These are phyloP conservation scores for Lichtheimia ornata DNA, from an alignment of 371 early-diverging fungal genomes.

Conservation along the genomic window DNA sequence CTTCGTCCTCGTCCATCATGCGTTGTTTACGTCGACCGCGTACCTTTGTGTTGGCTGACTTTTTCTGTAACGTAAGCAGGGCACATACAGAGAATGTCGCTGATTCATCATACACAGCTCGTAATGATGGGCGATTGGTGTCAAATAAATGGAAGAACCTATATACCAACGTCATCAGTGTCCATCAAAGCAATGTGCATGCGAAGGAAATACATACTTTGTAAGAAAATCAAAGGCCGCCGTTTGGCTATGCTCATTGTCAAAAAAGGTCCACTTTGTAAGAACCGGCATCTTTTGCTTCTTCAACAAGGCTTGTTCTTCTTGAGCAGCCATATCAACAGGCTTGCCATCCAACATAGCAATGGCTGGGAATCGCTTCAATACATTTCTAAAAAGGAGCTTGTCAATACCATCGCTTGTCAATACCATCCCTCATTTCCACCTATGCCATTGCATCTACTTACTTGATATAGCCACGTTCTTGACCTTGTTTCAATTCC, in stretches of 20 bases:
- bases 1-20: constrained; percentile 35
- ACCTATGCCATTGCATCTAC: neutral
- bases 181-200: neutral
- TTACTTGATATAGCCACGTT: constrained; percentile 35
- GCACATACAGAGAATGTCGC: constrained; percentile 38
- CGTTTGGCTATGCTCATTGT: constrained; percentile 29
- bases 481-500: constrained; percentile 51
- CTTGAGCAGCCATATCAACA: constrained; percentile 25
- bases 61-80: constrained; percentile 25
- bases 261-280: constrained; percentile 32
- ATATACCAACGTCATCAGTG: neutral
- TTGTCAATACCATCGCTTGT: neutral
- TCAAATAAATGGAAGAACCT: constrained; percentile 33
- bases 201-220: constrained; percentile 14
- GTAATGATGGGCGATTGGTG: constrained; percentile 21
- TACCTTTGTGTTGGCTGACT: constrained; percentile 17
- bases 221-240: constrained; percentile 29
- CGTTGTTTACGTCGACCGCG: constrained; percentile 36
- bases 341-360: constrained; percentile 49
- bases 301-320: constrained; percentile 29
- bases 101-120: constrained; percentile 24
- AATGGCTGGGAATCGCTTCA: constrained; percentile 57
- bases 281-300: constrained; percentile 33
- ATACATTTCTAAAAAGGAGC: constrained; percentile 20
- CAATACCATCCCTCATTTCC: too few species aligned